Percentiles rank a stretch among this genome's conserved stretches.
phyloP scores from a whole-genome alignment of 1,139 yeast species.

The Suhomyces panamericanus region DNA sequence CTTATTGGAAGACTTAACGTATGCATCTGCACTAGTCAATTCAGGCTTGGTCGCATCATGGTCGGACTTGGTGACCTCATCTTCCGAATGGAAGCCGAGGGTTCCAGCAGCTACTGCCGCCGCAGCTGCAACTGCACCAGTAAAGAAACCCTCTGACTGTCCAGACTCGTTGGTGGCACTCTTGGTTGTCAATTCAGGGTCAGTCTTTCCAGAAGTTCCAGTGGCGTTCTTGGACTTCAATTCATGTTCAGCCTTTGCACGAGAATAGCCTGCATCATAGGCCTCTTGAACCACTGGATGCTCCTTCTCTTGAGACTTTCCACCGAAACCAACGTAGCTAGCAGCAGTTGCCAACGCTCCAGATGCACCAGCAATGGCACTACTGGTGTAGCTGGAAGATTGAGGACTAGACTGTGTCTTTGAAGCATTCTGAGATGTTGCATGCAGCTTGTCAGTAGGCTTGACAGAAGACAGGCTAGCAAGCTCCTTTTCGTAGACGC shows the following conservation, averaged over 20 bases:
- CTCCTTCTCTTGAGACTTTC: constrained; percentile 4
- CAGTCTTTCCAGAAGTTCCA: too few species aligned
- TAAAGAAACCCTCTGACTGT: constrained; percentile 4
- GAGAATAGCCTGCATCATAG: constrained; percentile 18
- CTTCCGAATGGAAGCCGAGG: constrained; percentile 13
- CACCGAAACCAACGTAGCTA: constrained; percentile 16
- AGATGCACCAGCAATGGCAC: constrained; percentile 11
- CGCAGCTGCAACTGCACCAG: constrained; percentile 15
- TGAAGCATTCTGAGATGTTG: not conserved
- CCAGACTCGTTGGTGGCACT: too few species aligned
- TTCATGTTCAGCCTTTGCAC: too few species aligned
- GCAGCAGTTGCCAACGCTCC: constrained; percentile 20
- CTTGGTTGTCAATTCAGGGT: too few species aligned
- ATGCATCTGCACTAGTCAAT: constrained; percentile 13
- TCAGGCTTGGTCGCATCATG: constrained; percentile 5
- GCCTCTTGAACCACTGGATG: constrained; percentile 19
- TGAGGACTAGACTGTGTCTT: too few species aligned
- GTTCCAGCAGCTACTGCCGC: constrained; percentile 15
- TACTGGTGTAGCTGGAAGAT: constrained; percentile 2
- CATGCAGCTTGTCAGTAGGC: constrained; percentile 1
- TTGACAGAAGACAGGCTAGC: not conserved
- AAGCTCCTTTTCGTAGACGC: constrained; percentile 20
- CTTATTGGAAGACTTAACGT: constrained; percentile 7
- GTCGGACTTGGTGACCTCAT: constrained; percentile 4
- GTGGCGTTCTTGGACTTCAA: too few species aligned